phyloP scores from a whole-genome alignment of 208 protist species.

The Herpetomonas tarakana region DNA sequence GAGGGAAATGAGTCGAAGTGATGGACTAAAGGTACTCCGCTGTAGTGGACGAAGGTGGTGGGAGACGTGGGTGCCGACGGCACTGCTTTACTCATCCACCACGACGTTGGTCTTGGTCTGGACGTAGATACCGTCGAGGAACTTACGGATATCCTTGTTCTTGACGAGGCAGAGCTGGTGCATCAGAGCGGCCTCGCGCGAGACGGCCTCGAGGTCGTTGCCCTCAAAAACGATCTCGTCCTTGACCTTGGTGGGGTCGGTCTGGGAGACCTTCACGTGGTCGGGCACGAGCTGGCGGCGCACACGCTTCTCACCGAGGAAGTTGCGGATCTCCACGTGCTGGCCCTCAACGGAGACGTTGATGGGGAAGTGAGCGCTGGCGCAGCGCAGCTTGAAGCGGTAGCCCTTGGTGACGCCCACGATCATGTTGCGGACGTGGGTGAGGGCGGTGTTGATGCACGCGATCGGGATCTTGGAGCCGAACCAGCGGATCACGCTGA shows the following conservation, averaged over 20 bases:
- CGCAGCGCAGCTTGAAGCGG: conserved; percentile 99
- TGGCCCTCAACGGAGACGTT: conserved; percentile 94
- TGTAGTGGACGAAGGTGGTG: too few relatives aligned
- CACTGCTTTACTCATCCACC: conserved; percentile 46
- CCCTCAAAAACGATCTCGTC: conserved; percentile 97
- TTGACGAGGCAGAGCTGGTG: conserved; percentile 95
- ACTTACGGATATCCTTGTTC: conserved; percentile 99
- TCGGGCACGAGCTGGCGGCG: conserved; percentile 87
- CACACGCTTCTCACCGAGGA: conserved; percentile 98
- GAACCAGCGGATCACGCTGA: conserved; percentile 95
- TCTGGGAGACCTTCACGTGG: conserved; percentile 87
- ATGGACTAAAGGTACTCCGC: too few relatives aligned
- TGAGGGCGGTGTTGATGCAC: conserved; percentile 94
- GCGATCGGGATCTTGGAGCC: conserved; percentile 93
- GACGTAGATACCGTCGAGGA: conserved; percentile 99
- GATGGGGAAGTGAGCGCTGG: conserved; percentile 99
- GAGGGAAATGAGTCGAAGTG: too few relatives aligned
- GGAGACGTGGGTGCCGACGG: too few relatives aligned
- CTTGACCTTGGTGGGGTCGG: conserved; percentile 92
- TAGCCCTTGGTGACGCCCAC: conserved; percentile 99
- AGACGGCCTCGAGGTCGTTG: conserved; percentile 94
- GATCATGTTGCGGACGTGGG: conserved; percentile 99
- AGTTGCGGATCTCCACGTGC: conserved; percentile 98
- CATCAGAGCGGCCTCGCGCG: conserved; percentile 93
- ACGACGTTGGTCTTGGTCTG: conserved; percentile 93